A percentile compares a stretch with the other conserved stretches of the same genome.
Evolutionary conservation across 805 yeast genomes (phyloP).

Genomic region (Kazachstania taianensis): DNA sequence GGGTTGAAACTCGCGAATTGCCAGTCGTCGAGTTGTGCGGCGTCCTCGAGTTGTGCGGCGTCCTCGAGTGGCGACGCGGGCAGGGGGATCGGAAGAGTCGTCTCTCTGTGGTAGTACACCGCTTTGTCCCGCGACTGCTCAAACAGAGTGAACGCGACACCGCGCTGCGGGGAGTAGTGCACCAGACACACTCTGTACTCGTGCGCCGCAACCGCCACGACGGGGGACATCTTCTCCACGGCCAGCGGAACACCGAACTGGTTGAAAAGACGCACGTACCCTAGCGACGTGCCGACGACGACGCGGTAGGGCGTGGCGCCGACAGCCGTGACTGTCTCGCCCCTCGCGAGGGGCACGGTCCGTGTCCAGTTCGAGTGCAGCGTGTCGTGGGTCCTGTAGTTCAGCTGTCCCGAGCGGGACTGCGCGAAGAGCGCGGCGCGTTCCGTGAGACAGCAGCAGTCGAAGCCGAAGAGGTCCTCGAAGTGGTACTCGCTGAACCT

Average conservation of each 20-base stretch:
- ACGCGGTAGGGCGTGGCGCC: conserved; percentile 54
- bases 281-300: conserved; percentile 64
- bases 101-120: conserved; percentile 35
- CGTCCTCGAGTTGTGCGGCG: conserved; percentile 9
- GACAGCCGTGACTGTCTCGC: conserved; percentile 57
- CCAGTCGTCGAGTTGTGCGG: conserved; percentile 11
- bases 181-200: conserved; percentile 47
- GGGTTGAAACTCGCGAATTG: conserved; percentile 21
- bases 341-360: conserved; percentile 37
- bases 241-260: conserved; percentile 62
- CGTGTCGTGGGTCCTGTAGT: conserved; percentile 61
- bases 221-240: conserved; percentile 61
- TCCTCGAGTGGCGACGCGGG: conserved; percentile 16
- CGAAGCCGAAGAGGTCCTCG: conserved; percentile 61
- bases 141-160: conserved; percentile 22
- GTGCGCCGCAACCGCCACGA: conserved; percentile 61
- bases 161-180: conserved; percentile 27
- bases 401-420: conserved; percentile 38
- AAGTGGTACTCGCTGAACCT: conserved; percentile 74
- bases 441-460: conserved; percentile 62
- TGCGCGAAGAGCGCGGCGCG: conserved; percentile 57
- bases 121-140: conserved; percentile 20
- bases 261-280: conserved; percentile 64
- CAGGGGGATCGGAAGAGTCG: conserved; percentile 34
- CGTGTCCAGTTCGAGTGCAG: conserved; percentile 64